Conservation (phyloP, 148 eudicot species). For the Fagopyrum homotropicum region DNA sequence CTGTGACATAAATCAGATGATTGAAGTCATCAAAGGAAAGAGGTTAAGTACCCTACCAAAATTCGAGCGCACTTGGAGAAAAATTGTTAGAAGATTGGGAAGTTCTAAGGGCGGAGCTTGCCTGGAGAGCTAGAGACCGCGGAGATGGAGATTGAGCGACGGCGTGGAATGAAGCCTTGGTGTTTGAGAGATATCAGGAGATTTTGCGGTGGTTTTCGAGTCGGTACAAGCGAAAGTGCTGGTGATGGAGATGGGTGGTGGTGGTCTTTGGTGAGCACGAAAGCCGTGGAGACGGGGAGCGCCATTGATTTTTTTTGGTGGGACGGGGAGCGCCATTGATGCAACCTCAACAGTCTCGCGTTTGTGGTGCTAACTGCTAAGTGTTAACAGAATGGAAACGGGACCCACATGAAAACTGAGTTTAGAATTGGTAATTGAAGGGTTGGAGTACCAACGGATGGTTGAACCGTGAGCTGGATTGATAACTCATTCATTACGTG, state of each 20-base stretch:
- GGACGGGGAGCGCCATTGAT: slow-evolving; percentile 7
- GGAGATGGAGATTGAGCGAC: slow-evolving; percentile 5
- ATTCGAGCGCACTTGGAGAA: not conserved
- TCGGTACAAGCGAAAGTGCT: not conserved
- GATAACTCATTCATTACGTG: too few relatives aligned
- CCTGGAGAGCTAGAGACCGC: slow-evolving; percentile 8
- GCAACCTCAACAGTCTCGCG: not conserved
- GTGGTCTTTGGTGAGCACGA: not conserved
- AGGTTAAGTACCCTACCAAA: not conserved
- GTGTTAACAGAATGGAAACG: not conserved
- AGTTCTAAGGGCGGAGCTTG: not conserved
- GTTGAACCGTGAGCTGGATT: too few relatives aligned
- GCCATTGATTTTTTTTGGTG: too few relatives aligned
- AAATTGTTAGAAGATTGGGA: not conserved
- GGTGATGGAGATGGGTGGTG: not conserved
- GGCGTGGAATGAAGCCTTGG: not conserved
- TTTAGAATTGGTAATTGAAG: not conserved
- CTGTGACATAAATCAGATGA: not conserved
- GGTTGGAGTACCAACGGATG: too few relatives aligned
- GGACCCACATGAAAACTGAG: not conserved
- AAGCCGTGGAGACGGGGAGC: not conserved
- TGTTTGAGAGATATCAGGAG: not conserved
- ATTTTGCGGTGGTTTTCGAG: not conserved
- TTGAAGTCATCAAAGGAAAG: not conserved
- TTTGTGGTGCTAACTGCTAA: not conserved